Evolutionary conservation across 2,329 filamentous ascomycete genomes (phyloP).

Genomic region (Emergomyces pasteurianus): DNA sequence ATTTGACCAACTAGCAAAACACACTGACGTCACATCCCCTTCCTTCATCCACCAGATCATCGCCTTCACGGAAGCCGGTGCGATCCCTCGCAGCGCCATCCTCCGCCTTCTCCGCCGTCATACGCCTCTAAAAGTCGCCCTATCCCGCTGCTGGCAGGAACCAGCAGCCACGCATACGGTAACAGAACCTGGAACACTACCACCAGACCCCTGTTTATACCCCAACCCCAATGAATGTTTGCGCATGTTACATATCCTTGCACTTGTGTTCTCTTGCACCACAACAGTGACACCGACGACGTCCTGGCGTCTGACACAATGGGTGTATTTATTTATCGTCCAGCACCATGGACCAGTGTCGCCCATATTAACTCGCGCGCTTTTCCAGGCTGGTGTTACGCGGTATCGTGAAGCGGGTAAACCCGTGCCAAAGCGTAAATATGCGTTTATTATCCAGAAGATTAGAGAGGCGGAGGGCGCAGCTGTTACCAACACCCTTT

Average conservation of each 20-base stretch:
- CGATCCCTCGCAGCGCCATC: slow-evolving; percentile 13
- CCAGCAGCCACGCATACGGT: not conserved
- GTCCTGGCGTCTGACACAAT: slow-evolving; percentile 36
- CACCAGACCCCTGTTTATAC: slow-evolving; percentile 7
- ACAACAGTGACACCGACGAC: slow-evolving; percentile 25
- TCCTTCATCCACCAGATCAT: slow-evolving; percentile 21
- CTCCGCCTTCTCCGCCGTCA: slow-evolving; percentile 25
- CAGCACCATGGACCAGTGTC: slow-evolving; percentile 31
- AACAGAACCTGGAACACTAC: slow-evolving; percentile 11
- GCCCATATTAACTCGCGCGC: slow-evolving; percentile 34
- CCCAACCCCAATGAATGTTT: slow-evolving; percentile 27
- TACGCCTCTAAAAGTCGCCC: slow-evolving; percentile 26
- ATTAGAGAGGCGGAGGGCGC: slow-evolving; percentile 33
- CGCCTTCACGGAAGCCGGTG: slow-evolving; percentile 19
- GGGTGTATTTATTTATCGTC: slow-evolving; percentile 36
- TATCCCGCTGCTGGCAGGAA: slow-evolving; percentile 13
- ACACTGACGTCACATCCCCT: slow-evolving; percentile 24
- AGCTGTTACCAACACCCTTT: slow-evolving; percentile 25
- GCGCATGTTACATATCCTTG: slow-evolving; percentile 35
- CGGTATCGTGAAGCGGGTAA: slow-evolving; percentile 29
- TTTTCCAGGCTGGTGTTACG: slow-evolving; percentile 40
- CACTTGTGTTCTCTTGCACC: slow-evolving; percentile 31
- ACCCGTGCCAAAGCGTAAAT: slow-evolving; percentile 22
- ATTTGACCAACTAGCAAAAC: slow-evolving; percentile 21
- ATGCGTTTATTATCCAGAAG: slow-evolving; percentile 35